Percentiles rank a stretch among this genome's conserved stretches.
Conservation (phyloP, 1,284 basidiomycete species). For the Gyrodon tennesseensis region DNA sequence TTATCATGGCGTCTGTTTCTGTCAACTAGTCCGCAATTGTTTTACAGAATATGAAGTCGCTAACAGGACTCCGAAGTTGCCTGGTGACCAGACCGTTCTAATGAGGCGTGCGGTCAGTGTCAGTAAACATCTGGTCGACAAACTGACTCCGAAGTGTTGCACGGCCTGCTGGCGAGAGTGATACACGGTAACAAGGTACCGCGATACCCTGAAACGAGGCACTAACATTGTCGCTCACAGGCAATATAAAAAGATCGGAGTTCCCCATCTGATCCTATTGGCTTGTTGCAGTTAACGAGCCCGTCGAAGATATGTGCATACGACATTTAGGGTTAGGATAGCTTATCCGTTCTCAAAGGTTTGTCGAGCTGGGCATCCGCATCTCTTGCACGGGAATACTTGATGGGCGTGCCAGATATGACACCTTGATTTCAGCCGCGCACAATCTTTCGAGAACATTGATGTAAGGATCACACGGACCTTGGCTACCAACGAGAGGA, state of each 20-base stretch:
- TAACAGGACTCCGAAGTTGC: neutral
- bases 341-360: neutral
- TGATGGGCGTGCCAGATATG: conserved; percentile 55
- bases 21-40: neutral
- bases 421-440: conserved; percentile 78
- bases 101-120: no score
- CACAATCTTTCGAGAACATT: conserved; percentile 77
- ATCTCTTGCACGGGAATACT: neutral
- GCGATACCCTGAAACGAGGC: neutral
- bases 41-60: neutral
- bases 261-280: neutral
- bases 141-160: neutral
- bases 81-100: neutral
- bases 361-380: neutral
- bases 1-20: neutral
- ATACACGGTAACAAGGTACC: neutral
- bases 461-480: no score
- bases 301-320: conserved; percentile 1
- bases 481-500: no score
- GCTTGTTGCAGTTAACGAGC: neutral
- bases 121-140: no score
- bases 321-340: neutral
- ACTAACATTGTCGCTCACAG: neutral
- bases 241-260: neutral
- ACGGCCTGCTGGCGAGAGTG: neutral